Evolutionary conservation across 2,329 filamentous ascomycete genomes (phyloP).

Genomic region (Sclerotinia borealis): DNA sequence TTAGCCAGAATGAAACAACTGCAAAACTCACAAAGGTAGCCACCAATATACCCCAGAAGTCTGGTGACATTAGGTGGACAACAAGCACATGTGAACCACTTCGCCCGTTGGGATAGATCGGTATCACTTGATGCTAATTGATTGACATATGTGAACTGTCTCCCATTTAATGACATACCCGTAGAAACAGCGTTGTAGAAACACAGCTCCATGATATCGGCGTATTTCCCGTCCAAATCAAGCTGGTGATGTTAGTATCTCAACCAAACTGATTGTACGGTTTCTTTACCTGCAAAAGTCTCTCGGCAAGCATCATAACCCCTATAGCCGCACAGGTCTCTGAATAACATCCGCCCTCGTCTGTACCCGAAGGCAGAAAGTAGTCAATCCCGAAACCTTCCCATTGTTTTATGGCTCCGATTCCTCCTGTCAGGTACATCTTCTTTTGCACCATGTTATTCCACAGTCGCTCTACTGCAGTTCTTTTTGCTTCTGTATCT

Average conservation of each 20-base stretch:
- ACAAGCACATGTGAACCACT: conserved; percentile 55
- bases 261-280: not conserved
- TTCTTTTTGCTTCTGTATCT: conserved; percentile 10
- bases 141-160: conserved; percentile 55
- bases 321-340: conserved; percentile 57
- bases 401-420: conserved; percentile 52
- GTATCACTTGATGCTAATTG: conserved; percentile 49
- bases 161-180: conserved; percentile 50
- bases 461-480: conserved; percentile 46
- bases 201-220: conserved; percentile 54
- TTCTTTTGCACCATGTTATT: conserved; percentile 54
- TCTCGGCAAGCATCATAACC: conserved; percentile 54
- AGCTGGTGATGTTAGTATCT: conserved; percentile 27
- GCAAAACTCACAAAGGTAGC: conserved; percentile 47
- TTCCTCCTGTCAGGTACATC: conserved; percentile 57
- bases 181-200: conserved; percentile 56
- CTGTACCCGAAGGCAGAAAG: conserved; percentile 51
- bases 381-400: conserved; percentile 56
- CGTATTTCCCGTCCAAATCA: conserved; percentile 46
- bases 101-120: conserved; percentile 43
- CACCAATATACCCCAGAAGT: conserved; percentile 49
- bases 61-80: conserved; percentile 55
- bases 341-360: conserved; percentile 56
- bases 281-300: conserved; percentile 42
- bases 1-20: not conserved